A percentile compares a stretch with the other conserved stretches of the same genome.
These are phyloP conservation scores for Ceratocystis eucalypticola DNA, from an alignment of 2,329 filamentous ascomycete species.

Conservation along the genomic window DNA sequence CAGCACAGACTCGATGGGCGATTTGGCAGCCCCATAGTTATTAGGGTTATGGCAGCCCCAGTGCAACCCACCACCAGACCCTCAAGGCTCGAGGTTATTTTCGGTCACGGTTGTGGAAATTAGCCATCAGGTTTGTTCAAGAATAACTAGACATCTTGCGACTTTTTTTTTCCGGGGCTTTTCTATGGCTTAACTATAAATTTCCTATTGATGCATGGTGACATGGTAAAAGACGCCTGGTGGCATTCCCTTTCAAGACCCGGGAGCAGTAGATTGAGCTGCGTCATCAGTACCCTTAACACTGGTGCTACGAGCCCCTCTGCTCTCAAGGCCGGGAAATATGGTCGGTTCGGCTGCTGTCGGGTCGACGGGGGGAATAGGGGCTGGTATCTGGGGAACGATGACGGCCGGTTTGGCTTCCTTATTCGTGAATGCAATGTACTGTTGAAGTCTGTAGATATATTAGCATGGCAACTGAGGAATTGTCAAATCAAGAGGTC, in stretches of 20 bases:
- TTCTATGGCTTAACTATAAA: not conserved
- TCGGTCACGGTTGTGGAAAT: too few species aligned
- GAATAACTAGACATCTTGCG: too few species aligned
- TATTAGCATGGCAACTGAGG: not conserved
- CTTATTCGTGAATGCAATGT: conserved; percentile 17
- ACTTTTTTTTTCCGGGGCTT: not conserved
- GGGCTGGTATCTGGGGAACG: not conserved
- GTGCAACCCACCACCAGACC: not conserved
- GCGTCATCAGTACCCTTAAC: conserved; percentile 18
- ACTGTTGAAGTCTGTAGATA: conserved; percentile 16
- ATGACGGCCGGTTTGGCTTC: not conserved
- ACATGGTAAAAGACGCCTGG: not conserved
- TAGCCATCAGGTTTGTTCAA: too few species aligned
- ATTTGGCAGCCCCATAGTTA: too few species aligned
- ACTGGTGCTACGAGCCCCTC: conserved; percentile 34
- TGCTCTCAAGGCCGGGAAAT: conserved; percentile 55
- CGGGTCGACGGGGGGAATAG: not conserved
- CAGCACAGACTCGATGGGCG: not conserved
- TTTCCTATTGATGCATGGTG: not conserved
- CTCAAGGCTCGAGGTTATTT: too few species aligned
- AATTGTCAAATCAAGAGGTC: not conserved
- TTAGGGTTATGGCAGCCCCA: not conserved
- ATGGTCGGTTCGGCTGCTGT: conserved; percentile 44
- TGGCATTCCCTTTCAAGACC: not conserved
- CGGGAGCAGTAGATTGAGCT: not conserved